A percentile compares a stretch with the other conserved stretches of the same genome.
phyloP scores from a whole-genome alignment of 106 monocot genomes.

The Cymbidium sinense region DNA sequence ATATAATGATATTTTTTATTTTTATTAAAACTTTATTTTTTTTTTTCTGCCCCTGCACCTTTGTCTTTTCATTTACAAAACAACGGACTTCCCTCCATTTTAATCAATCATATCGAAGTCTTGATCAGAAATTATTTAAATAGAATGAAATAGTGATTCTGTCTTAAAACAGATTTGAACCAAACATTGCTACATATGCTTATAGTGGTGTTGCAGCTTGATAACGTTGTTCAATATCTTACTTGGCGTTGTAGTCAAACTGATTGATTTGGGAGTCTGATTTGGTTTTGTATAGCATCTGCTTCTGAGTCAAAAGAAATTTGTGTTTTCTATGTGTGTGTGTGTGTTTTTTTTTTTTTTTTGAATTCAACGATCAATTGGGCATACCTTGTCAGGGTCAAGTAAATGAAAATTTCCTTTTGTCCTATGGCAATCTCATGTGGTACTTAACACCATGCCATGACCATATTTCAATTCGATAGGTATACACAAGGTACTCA shows the following conservation, averaged over 20 bases:
- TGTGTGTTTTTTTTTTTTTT: background rate
- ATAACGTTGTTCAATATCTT: background rate
- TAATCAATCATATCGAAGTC: background rate
- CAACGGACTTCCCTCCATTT: background rate
- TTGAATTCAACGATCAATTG: background rate
- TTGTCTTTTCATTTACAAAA: background rate
- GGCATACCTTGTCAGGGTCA: background rate
- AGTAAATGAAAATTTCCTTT: too few relatives aligned
- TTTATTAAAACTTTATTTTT: too few relatives aligned
- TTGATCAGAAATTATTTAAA: background rate
- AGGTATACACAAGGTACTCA: background rate
- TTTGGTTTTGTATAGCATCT: background rate
- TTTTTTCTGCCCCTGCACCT: background rate
- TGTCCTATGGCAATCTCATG: background rate
- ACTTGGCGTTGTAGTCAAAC: background rate
- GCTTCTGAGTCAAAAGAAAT: background rate
- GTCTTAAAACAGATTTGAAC: background rate
- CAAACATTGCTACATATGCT: background rate
- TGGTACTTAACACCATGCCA: background rate
- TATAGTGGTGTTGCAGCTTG: background rate
- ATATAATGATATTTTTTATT: background rate
- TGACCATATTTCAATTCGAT: background rate
- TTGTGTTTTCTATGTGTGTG: background rate
- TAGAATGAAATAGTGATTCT: background rate
- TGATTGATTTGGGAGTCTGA: background rate